Conservation (phyloP, 2,329 filamentous ascomycete species). For the Neopestalotiopsis sp. region DNA sequence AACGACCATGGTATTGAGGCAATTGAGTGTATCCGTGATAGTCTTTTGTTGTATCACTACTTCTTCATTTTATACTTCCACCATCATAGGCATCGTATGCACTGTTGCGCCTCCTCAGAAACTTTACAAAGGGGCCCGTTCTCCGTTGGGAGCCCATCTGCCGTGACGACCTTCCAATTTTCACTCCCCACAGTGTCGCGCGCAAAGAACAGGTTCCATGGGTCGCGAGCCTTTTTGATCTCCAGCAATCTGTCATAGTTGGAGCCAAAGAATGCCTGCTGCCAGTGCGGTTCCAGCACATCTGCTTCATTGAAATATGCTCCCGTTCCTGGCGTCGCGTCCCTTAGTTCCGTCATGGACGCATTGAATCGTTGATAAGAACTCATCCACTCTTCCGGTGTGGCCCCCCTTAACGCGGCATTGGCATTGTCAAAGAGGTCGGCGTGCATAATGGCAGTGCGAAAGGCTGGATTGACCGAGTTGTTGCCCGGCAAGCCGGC, state of each 20-base stretch:
- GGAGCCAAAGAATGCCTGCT: slow-evolving; percentile 52
- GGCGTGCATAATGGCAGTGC: slow-evolving; percentile 41
- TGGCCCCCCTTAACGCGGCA: slow-evolving; percentile 22
- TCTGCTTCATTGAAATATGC: slow-evolving; percentile 61
- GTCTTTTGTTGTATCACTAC: no score
- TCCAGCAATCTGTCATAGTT: slow-evolving; percentile 47
- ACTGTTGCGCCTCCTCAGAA: no score
- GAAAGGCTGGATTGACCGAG: slow-evolving; percentile 50
- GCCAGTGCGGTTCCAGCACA: slow-evolving; percentile 51
- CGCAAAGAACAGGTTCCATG: slow-evolving; percentile 52
- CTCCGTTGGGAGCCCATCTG: slow-evolving; percentile 33
- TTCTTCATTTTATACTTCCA: no score
- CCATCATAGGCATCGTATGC: no score
- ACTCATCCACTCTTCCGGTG: slow-evolving; percentile 28
- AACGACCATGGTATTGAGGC: no score
- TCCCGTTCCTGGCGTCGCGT: slow-evolving; percentile 46
- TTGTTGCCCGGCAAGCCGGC: slow-evolving; percentile 39
- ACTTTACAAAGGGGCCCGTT: slow-evolving; percentile 37
- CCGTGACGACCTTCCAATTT: slow-evolving; percentile 46
- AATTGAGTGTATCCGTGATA: no score
- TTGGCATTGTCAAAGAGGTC: slow-evolving; percentile 37
- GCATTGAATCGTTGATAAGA: slow-evolving; percentile 32
- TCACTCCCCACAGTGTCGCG: slow-evolving; percentile 57
- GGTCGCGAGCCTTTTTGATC: slow-evolving; percentile 58
- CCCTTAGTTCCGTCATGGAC: slow-evolving; percentile 35